These are phyloP conservation scores for Magnolia changhungtana DNA, from an alignment of 164 flowering plant genomes.

Conservation along the genomic window DNA sequence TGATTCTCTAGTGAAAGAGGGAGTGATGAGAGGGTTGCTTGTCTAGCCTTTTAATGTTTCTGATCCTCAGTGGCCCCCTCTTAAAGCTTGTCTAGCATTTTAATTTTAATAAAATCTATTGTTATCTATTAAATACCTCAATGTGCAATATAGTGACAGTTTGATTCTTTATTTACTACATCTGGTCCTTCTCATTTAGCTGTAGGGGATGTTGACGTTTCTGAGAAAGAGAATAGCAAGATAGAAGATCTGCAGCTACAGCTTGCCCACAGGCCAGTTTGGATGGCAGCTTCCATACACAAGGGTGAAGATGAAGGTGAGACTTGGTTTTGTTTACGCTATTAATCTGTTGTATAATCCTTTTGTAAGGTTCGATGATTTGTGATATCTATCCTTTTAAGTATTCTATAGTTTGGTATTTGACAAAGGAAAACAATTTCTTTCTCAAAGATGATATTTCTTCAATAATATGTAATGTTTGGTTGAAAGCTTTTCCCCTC, in stretches of 20 bases:
- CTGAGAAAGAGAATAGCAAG: slow-evolving; percentile 23
- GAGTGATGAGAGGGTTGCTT: no score
- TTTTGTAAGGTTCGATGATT: background rate
- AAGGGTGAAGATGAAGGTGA: slow-evolving; percentile 88
- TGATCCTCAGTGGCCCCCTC: no score
- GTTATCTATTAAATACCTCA: background rate
- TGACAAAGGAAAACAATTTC: background rate
- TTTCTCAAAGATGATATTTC: background rate
- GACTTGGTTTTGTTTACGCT: background rate
- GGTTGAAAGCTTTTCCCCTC: background rate
- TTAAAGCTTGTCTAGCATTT: no score
- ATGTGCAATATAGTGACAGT: background rate
- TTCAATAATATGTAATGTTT: no score
- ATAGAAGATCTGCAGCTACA: slow-evolving; percentile 48
- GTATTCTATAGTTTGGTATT: background rate
- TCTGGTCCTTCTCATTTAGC: slow-evolving; percentile 26
- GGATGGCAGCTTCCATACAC: slow-evolving; percentile 95
- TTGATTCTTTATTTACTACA: background rate
- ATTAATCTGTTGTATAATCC: background rate
- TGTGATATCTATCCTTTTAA: no score
- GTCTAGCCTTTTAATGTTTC: no score
- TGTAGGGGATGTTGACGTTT: slow-evolving; percentile 38
- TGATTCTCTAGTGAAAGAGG: no score
- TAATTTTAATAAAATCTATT: no score
- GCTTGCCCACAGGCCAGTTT: slow-evolving; percentile 54